A percentile compares a stretch with the other conserved stretches of the same genome.
phyloP scores from a whole-genome alignment of 805 yeast genomes.

The Starmera dryadoides region DNA sequence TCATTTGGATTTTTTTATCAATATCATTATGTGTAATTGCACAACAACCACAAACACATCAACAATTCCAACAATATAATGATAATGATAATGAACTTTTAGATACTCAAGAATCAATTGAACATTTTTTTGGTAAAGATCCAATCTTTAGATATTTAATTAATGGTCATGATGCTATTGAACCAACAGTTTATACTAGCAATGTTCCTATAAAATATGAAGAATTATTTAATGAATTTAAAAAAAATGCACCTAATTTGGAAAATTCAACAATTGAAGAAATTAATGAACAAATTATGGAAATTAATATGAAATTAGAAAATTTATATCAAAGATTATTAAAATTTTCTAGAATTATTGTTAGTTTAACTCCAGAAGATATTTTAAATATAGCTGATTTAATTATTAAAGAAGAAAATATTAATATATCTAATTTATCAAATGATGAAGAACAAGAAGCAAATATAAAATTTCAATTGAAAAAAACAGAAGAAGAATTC shows the following conservation, averaged over 20 bases:
- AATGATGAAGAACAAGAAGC: neutral
- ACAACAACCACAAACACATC: too few relatives aligned
- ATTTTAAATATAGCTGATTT: conserved; percentile 1
- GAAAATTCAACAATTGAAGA: neutral
- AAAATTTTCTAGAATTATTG: conserved; percentile 1
- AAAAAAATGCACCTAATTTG: neutral
- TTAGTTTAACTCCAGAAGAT: conserved; percentile 1
- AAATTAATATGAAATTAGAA: conserved; percentile 1
- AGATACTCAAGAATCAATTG: neutral
- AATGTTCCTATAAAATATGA: neutral
- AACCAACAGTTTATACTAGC: neutral
- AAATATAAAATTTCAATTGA: neutral
- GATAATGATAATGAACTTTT: too few relatives aligned
- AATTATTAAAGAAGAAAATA: neutral
- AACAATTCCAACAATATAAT: too few relatives aligned
- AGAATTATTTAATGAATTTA: neutral
- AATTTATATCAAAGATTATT: neutral
- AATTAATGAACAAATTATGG: neutral
- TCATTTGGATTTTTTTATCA: too few relatives aligned
- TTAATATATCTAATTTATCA: neutral
- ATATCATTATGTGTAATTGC: too few relatives aligned
- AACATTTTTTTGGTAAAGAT: neutral
- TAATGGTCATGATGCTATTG: neutral
- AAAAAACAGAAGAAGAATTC: neutral
- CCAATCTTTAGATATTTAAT: neutral